Evolutionary conservation across 2,329 filamentous ascomycete genomes (phyloP).

Genomic region (Tolypocladium guangdongense): DNA sequence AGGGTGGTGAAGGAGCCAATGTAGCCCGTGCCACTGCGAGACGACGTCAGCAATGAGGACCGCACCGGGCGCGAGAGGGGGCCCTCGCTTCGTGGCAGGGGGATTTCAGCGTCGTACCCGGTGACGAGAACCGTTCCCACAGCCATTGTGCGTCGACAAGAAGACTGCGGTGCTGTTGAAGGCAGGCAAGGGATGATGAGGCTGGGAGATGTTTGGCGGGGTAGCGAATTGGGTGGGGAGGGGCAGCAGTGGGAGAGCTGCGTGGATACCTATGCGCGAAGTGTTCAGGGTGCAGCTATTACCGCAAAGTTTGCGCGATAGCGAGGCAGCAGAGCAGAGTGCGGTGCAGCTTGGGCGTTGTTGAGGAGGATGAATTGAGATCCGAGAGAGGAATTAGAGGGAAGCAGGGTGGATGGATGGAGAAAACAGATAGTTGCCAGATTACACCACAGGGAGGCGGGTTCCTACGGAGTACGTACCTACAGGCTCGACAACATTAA

Average conservation of each 20-base stretch:
- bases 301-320: neutral
- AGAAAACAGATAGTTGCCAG: neutral
- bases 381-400: neutral
- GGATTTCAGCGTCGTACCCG: conserved; percentile 46
- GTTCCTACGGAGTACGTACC: no score
- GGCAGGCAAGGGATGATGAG: neutral
- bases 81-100: neutral
- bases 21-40: conserved; percentile 83
- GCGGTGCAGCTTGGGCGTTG: neutral
- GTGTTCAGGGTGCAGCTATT: neutral
- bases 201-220: neutral
- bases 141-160: conserved; percentile 45
- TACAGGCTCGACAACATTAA: no score
- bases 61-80: neutral
- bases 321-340: neutral
- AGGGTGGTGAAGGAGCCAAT: conserved; percentile 96
- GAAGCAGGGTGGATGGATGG: conserved; percentile 5
- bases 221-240: neutral
- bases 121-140: conserved; percentile 84
- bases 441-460: neutral
- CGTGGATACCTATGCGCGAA: neutral
- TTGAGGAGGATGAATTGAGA: neutral
- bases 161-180: neutral
- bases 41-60: neutral
- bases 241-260: neutral